phyloP scores from a whole-genome alignment of 768 basidiomycete species.

The Leccinum pellstonianum region DNA sequence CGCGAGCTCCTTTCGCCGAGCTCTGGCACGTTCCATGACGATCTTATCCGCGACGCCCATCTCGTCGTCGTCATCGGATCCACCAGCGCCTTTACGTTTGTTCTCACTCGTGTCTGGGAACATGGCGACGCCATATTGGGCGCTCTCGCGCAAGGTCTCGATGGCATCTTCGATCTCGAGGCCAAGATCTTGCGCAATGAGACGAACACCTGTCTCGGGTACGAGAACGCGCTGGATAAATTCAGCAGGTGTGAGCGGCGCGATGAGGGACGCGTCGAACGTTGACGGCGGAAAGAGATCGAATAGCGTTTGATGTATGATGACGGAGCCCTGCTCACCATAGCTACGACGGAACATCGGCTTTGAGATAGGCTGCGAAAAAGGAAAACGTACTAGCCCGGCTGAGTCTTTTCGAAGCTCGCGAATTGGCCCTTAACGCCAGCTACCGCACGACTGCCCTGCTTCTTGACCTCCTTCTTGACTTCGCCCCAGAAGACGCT shows the following conservation, averaged over 20 bases:
- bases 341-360: conserved; percentile 50
- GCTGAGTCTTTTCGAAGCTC: conserved; percentile 78
- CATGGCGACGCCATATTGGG: conserved; percentile 81
- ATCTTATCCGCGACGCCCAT: conserved; percentile 40
- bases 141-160: conserved; percentile 67
- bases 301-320: conserved; percentile 76
- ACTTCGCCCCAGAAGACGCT: conserved; percentile 71
- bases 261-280: conserved; percentile 51
- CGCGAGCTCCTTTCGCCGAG: conserved; percentile 40
- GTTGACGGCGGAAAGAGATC: conserved; percentile 67
- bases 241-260: conserved; percentile 69
- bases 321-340: conserved; percentile 79
- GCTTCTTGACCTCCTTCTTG: conserved; percentile 57
- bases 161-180: conserved; percentile 50
- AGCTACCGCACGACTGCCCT: conserved; percentile 62
- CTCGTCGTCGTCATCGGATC: conserved; percentile 32
- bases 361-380: background rate
- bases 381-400: conserved; percentile 74
- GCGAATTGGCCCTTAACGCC: conserved; percentile 75
- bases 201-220: conserved; percentile 77
- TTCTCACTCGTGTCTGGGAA: conserved; percentile 54
- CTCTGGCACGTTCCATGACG: conserved; percentile 43
- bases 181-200: conserved; percentile 78
- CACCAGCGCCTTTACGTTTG: conserved; percentile 35
- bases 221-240: conserved; percentile 86